Conservation (phyloP, 176 grass and related monocot genomes). For the Aegilops sharonensis region DNA sequence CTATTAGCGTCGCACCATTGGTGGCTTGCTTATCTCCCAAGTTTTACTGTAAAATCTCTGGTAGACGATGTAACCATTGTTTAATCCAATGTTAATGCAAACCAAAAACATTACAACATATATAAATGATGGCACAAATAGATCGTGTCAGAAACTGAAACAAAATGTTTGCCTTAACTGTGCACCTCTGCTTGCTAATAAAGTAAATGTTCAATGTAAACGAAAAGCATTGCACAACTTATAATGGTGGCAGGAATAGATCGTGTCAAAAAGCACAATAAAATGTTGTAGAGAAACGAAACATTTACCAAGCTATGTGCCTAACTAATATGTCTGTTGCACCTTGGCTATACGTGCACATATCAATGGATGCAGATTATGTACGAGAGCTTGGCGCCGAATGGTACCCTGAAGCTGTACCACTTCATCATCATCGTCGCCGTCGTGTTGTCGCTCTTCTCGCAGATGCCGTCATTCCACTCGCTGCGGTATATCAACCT, state of each 20-base stretch:
- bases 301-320: not conserved
- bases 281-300: not conserved
- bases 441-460: slow-evolving; percentile 59
- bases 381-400: slow-evolving; percentile 58
- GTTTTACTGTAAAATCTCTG: too few relatives aligned
- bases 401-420: slow-evolving; percentile 70
- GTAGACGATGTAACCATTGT: too few relatives aligned
- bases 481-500: slow-evolving; percentile 90
- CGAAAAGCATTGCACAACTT: too few relatives aligned
- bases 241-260: too few relatives aligned
- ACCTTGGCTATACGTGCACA: too few relatives aligned
- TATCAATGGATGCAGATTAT: slow-evolving; percentile 51
- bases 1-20: too few relatives aligned
- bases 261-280: too few relatives aligned
- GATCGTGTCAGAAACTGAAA: not conserved
- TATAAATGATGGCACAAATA: not conserved
- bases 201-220: too few relatives aligned
- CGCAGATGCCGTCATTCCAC: slow-evolving; percentile 91
- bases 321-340: not conserved
- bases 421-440: slow-evolving; percentile 81
- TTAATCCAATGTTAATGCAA: too few relatives aligned
- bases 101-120: too few relatives aligned
- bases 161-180: not conserved
- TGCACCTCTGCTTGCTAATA: too few relatives aligned
- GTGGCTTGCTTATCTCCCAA: too few relatives aligned